Percentiles rank a stretch among this genome's conserved stretches.
These are phyloP conservation scores for Starmerella sp. DNA, from an alignment of 805 yeast species.

Conservation along the genomic window DNA sequence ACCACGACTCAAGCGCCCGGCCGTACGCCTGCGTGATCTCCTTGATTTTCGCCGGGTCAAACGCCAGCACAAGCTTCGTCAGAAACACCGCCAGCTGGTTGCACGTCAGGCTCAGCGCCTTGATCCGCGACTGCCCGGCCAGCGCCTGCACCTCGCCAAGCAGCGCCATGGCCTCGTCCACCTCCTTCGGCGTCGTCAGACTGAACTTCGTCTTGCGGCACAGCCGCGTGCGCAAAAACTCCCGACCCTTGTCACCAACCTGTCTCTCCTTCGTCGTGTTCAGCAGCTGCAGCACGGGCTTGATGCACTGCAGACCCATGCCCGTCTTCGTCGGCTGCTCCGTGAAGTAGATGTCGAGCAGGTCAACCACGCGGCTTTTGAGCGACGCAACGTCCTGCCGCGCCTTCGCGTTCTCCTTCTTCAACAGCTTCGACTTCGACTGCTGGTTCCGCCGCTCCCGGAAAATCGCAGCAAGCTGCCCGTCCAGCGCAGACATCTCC, in stretches of 20 bases:
- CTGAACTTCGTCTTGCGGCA: slow-evolving; percentile 20
- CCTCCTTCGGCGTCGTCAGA: slow-evolving; percentile 18
- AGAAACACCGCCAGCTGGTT: slow-evolving; percentile 56
- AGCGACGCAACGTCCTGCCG: slow-evolving; percentile 66
- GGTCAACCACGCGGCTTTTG: slow-evolving; percentile 66
- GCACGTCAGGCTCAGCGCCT: slow-evolving; percentile 45
- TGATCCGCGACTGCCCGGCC: slow-evolving; percentile 37
- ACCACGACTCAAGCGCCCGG: slow-evolving; percentile 51
- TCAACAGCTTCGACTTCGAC: slow-evolving; percentile 40
- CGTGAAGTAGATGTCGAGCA: slow-evolving; percentile 53
- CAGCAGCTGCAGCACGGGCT: slow-evolving; percentile 51
- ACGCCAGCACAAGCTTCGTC: slow-evolving; percentile 41
- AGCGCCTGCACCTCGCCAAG: slow-evolving; percentile 30
- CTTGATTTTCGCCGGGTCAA: slow-evolving; percentile 27
- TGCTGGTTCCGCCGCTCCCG: slow-evolving; percentile 66
- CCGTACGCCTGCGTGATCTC: slow-evolving; percentile 47
- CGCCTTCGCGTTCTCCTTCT: slow-evolving; percentile 65
- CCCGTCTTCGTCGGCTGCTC: slow-evolving; percentile 30
- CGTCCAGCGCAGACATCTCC: slow-evolving; percentile 90
- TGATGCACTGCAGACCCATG: slow-evolving; percentile 33
- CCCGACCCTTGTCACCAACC: slow-evolving; percentile 65
- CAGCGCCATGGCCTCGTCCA: slow-evolving; percentile 16
- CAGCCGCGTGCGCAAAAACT: slow-evolving; percentile 40
- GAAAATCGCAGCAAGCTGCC: slow-evolving; percentile 70
- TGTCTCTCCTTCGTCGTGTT: slow-evolving; percentile 56